A percentile compares a stretch with the other conserved stretches of the same genome.
Evolutionary conservation across 495 filamentous ascomycete genomes (phyloP).

Genomic region (Parathielavia hyrcaniae): DNA sequence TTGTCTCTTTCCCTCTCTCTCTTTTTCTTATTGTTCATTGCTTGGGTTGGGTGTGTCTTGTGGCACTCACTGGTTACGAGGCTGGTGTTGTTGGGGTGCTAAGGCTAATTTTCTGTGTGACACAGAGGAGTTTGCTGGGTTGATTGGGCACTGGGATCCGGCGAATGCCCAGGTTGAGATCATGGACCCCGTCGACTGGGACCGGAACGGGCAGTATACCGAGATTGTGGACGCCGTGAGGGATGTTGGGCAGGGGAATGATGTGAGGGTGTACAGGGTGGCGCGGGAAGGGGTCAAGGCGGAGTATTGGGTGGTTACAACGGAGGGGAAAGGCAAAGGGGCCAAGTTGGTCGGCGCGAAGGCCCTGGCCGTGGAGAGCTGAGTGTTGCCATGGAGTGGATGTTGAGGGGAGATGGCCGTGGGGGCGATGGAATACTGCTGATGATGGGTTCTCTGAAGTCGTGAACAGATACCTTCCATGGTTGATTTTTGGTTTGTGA

Average conservation of each 20-base stretch:
- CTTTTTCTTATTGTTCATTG: conserved; percentile 8
- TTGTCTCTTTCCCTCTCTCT: conserved; percentile 27
- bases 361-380: conserved; percentile 70
- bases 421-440: too few relatives aligned
- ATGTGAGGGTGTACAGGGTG: conserved; percentile 69
- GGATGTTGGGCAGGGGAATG: conserved; percentile 51
- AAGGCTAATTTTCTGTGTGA: neutral
- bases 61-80: too few relatives aligned
- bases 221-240: conserved; percentile 53
- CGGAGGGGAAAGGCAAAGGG: conserved; percentile 43
- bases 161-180: conserved; percentile 48
- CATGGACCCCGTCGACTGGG: conserved; percentile 54
- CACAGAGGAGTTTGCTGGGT: conserved; percentile 52
- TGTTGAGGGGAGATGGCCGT: too few relatives aligned
- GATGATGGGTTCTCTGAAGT: too few relatives aligned
- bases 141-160: conserved; percentile 49
- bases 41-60: conserved; percentile 2
- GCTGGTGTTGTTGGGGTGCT: neutral
- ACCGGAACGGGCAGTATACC: conserved; percentile 53
- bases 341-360: conserved; percentile 65
- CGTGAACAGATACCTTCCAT: too few relatives aligned
- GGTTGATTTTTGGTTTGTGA: too few relatives aligned
- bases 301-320: conserved; percentile 71
- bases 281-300: conserved; percentile 52
- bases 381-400: neutral